Conservation (phyloP, 1,139 yeast genomes). For the Chernovozyma sophiae-reginae region DNA sequence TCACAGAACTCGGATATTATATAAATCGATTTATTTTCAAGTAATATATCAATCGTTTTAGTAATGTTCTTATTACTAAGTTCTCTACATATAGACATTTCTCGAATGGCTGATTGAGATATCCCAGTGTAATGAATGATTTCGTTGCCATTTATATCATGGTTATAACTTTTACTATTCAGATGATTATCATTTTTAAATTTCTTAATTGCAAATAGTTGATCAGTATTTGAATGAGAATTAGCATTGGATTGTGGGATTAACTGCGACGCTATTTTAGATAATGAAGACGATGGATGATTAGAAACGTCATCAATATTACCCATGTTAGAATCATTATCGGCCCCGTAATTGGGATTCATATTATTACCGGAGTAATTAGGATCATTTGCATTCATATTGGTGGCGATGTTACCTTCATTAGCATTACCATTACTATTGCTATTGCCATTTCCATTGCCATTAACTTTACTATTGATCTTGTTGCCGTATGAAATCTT, state of each 20-base stretch:
- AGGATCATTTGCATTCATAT: too few relatives aligned
- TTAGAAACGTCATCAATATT: neutral
- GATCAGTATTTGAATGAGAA: slow-evolving; percentile 9
- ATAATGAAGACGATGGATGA: too few relatives aligned
- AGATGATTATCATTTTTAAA: slow-evolving; percentile 87
- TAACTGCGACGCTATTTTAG: neutral
- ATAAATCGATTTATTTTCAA: slow-evolving; percentile 87
- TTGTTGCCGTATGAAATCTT: neutral
- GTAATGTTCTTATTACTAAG: slow-evolving; percentile 76
- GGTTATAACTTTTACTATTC: slow-evolving; percentile 30
- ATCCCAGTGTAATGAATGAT: slow-evolving; percentile 88
- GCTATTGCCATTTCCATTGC: neutral
- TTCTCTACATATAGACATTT: slow-evolving; percentile 93
- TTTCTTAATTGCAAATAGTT: slow-evolving; percentile 81
- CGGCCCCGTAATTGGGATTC: neutral
- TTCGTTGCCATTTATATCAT: slow-evolving; percentile 62
- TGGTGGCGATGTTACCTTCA: neutral
- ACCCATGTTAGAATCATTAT: neutral
- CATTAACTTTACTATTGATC: neutral
- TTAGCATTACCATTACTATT: too few relatives aligned
- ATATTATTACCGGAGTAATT: neutral
- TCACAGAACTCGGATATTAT: slow-evolving; percentile 97
- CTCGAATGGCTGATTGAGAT: slow-evolving; percentile 93
- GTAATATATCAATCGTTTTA: slow-evolving; percentile 73
- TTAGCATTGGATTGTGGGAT: neutral